These are phyloP conservation scores for Heracleum sosnowskyi DNA, from an alignment of 129 eudicot species.

Conservation along the genomic window DNA sequence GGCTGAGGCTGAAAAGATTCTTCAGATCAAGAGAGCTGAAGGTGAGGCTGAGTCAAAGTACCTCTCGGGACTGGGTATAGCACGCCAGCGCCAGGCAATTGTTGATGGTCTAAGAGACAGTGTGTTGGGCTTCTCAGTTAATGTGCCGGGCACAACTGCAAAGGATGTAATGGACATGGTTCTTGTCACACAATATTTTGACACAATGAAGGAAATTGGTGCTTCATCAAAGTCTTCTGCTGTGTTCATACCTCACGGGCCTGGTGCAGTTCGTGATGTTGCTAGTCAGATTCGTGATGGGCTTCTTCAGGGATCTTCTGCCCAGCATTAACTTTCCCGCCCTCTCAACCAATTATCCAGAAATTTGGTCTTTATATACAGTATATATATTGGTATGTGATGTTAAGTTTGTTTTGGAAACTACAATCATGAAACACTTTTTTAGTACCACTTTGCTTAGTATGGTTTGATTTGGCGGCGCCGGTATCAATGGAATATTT, in stretches of 20 bases:
- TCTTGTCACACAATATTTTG: constrained; percentile 77
- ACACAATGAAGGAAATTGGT: constrained; percentile 85
- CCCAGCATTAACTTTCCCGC: constrained; percentile 8
- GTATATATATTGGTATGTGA: neutral
- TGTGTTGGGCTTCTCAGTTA: constrained; percentile 66
- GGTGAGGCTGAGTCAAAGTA: constrained; percentile 90
- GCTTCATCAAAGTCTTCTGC: constrained; percentile 72
- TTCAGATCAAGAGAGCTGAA: constrained; percentile 82
- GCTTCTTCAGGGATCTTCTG: constrained; percentile 52
- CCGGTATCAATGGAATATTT: neutral
- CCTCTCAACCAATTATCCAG: neutral
- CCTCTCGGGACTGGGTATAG: constrained; percentile 71
- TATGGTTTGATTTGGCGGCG: neutral
- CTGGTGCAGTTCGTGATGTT: constrained; percentile 81
- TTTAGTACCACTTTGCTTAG: neutral
- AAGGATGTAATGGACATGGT: constrained; percentile 95
- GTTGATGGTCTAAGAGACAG: constrained; percentile 88
- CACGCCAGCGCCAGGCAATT: constrained; percentile 84
- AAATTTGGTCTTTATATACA: neutral
- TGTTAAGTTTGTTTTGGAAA: neutral
- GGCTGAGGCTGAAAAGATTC: constrained; percentile 80
- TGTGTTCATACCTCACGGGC: constrained; percentile 87
- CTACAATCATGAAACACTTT: neutral
- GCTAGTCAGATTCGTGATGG: constrained; percentile 91
- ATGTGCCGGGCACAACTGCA: constrained; percentile 77